Conservation (phyloP, 176 grass and related monocot species). For the Oryza brachyantha region DNA sequence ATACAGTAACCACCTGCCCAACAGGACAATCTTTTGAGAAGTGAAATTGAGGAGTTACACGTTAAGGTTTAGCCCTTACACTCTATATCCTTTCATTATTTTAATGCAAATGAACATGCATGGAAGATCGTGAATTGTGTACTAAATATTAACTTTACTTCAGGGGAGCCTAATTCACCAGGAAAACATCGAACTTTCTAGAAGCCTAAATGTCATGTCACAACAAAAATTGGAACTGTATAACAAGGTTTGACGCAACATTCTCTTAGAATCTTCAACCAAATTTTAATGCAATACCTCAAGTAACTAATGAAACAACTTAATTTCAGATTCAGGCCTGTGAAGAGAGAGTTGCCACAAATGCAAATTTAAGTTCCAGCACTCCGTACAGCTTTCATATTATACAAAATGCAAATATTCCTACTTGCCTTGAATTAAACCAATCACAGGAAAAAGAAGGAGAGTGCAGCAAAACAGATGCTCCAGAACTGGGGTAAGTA, state of each 20-base stretch:
- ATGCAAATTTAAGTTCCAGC: slow-evolving; percentile 29
- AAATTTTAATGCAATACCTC: background rate
- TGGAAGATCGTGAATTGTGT: background rate
- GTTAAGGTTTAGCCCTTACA: slow-evolving; percentile 40
- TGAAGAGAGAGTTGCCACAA: slow-evolving; percentile 12
- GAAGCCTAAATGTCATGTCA: slow-evolving; percentile 34
- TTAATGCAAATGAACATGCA: background rate
- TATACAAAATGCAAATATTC: slow-evolving; percentile 32
- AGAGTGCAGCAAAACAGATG: background rate
- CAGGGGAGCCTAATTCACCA: slow-evolving; percentile 61
- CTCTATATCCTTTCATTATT: background rate
- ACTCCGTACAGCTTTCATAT: slow-evolving; percentile 41
- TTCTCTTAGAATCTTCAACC: slow-evolving; percentile 12
- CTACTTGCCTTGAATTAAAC: slow-evolving; percentile 29
- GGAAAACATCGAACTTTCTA: slow-evolving; percentile 61
- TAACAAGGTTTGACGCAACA: slow-evolving; percentile 37
- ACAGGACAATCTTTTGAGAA: slow-evolving; percentile 57
- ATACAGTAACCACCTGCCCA: background rate
- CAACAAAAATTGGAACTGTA: slow-evolving; percentile 48
- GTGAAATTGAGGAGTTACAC: slow-evolving; percentile 60
- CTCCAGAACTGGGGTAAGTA: slow-evolving; percentile 57
- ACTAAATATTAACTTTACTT: slow-evolving; percentile 1
- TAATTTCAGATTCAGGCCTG: slow-evolving; percentile 38
- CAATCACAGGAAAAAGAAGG: slow-evolving; percentile 27
- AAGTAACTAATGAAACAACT: slow-evolving; percentile 29